phyloP scores from a whole-genome alignment of 202 grass and related monocot genomes.

The Eragrostis tef region DNA sequence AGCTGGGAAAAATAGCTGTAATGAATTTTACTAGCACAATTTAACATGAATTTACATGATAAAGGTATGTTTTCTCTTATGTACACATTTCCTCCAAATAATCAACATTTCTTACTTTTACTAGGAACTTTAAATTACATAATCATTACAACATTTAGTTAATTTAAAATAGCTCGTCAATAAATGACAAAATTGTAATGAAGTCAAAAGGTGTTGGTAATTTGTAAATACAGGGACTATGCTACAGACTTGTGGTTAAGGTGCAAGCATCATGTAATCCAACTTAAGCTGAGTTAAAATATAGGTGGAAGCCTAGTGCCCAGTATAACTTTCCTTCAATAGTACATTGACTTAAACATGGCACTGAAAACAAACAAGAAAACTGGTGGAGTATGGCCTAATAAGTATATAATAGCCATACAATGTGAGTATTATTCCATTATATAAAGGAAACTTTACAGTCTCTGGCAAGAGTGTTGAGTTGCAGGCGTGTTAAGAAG shows the following conservation, averaged over 20 bases:
- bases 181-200: neutral
- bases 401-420: slow-evolving; percentile 8
- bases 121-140: neutral
- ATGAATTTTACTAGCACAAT: slow-evolving; percentile 37
- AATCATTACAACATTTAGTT: neutral
- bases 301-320: slow-evolving; percentile 24
- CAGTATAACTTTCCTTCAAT: slow-evolving; percentile 22
- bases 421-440: neutral
- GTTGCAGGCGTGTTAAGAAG: neutral
- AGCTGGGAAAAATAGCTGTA: slow-evolving; percentile 62
- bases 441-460: neutral
- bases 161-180: neutral
- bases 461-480: neutral
- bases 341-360: neutral
- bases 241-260: slow-evolving; percentile 4
- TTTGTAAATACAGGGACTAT: neutral
- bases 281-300: slow-evolving; percentile 35
- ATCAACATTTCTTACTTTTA: neutral
- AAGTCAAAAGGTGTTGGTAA: neutral
- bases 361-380: slow-evolving; percentile 11
- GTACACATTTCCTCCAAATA: neutral
- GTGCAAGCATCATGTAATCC: neutral
- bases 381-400: slow-evolving; percentile 29
- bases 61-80: slow-evolving; percentile 9
- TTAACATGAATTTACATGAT: slow-evolving; percentile 30